phyloP scores from a whole-genome alignment of 2,329 filamentous ascomycete genomes.

The Graphilbum fragrans region DNA sequence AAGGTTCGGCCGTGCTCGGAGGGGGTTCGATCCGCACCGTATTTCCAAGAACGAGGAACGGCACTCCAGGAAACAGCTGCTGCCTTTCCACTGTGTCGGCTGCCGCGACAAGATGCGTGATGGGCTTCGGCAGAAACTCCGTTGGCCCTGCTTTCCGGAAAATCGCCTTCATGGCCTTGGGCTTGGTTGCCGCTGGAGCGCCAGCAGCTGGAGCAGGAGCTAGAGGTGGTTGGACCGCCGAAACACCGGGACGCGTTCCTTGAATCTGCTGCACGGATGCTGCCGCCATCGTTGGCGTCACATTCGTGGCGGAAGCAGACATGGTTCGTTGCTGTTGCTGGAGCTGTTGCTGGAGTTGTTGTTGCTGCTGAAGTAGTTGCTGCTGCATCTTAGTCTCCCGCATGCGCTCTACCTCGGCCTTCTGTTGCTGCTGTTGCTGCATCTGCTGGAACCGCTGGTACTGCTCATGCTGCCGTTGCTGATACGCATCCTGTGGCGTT shows the following conservation, averaged over 20 bases:
- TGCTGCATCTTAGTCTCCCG: background rate
- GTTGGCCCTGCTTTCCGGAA: slow-evolving; percentile 1
- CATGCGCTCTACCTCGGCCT: background rate
- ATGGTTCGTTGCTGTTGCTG: background rate
- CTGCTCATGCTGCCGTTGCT: background rate
- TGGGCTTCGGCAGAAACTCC: slow-evolving; percentile 3
- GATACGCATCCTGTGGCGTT: background rate
- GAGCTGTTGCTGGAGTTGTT: background rate
- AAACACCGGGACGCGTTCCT: too few relatives aligned
- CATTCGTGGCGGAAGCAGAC: background rate
- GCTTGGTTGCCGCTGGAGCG: background rate
- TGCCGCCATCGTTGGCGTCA: background rate
- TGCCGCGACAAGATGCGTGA: slow-evolving; percentile 6
- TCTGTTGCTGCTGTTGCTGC: background rate
- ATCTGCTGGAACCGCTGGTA: slow-evolving; percentile 3
- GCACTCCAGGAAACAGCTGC: slow-evolving; percentile 9
- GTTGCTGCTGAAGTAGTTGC: background rate
- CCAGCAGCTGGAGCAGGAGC: background rate
- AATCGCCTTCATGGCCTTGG: slow-evolving; percentile 1
- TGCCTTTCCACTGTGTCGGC: slow-evolving; percentile 8
- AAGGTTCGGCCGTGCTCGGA: slow-evolving; percentile 7
- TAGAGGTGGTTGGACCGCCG: background rate
- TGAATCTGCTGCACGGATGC: background rate
- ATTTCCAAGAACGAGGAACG: slow-evolving; percentile 8
- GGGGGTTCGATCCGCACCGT: slow-evolving; percentile 9